Base-by-base conservation (phyloP, 495 filamentous ascomycete species). In the Echria macrotheca region DNA sequence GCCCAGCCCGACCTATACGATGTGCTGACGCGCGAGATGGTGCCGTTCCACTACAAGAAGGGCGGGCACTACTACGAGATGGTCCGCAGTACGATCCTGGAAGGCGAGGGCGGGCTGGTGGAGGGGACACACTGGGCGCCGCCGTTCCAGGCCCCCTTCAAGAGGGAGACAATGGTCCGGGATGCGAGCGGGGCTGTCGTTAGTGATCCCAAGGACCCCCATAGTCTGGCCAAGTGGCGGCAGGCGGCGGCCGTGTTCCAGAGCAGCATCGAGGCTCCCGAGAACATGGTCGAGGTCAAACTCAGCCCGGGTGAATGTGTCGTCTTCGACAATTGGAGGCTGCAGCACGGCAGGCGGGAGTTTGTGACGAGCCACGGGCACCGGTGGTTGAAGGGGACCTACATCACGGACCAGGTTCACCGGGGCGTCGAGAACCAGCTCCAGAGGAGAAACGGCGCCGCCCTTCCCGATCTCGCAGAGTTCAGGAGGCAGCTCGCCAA, bases 381-480 rank as follows among this genome's bases (percentile, higher is more conserved):
- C 41, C 69, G 90, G 39, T 95, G 88, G 88, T 64, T 96, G 17
- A 89, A 86, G 60, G 91, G 91, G 3, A 73, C 87, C 0, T 96
- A 96, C 69, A 70, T 96, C 8, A 81, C 89, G 41, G 67, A 76
- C 3, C 86, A 95, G 68, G 79, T 77, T 1, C 80, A 82, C 46
- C 63, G 11, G 29, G 61, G 48, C 17, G 40, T 19, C 38, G 49
- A 62, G 41, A 83, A 78, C 15, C 69, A 67, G 48, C 69, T 80
- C 26, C 42, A 42, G 45, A 26, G 24, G 18, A 41, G 7, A n/a
- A 41, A 3, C 18, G 3, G 12, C 36, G n/a, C 3, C 5, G 5
- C 21, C 18, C 21, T 7, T 6, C 17, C 38, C 1, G 21, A 17
- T 41, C 18, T 41, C n/a, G n/a, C n/a, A n/a, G n/a, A n/a, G n/a